Evolutionary conservation across 352 stramenopile species (phyloP), one percentile per base, ranked within the genome.

Genomic region (Hyaloperonospora brassicae): DNA sequence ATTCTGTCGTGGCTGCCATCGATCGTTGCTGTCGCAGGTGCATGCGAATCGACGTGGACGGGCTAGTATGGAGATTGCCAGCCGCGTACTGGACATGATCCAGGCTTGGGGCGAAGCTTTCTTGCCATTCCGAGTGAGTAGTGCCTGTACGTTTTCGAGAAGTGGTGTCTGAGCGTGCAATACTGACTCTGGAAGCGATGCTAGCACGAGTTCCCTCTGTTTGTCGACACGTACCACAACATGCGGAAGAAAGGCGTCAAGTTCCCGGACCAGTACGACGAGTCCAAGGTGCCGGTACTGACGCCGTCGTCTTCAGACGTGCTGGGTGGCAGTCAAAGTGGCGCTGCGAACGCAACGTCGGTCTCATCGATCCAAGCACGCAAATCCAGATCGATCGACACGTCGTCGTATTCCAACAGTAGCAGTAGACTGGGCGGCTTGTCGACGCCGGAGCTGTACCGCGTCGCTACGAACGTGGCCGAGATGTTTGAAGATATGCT

Each of bases 401-500:
- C 64, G 0, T 75, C 72, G 24, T 82, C 72, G 0, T 67, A 77
- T 12, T 82, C 72, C 5, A 79, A 67, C 35, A 54, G 56, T 10
- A 79, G 61, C 40, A 76, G 62, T 55, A 66, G 61, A 43, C 66
- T 87, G 14, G 69, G 69, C 2, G 72, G 78, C 1, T 52, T 90
- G 5, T 81, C 75, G 30, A 73, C 73, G 0, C 68, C 63, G 13
- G 75, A 90, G 36, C 62, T 87, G 6, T 84, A 72, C 47, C 70
- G 74, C 57, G 76, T 88, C 17, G 75, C 79, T 5, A 76, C 66
- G 6, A 88, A 86, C 51, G 69, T 88, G 38, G 55, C 63, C 1
- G 80, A 91, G 54, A 91, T 91, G 80, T 85, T 91, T 52, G 80
- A 91, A 35, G 80, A 91, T 57, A 89, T 91, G 80, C 59, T 91